Percentiles rank a stretch among this genome's conserved stretches.
Conservation (phyloP, 805 yeast species). For the Lachancea fermentati region DNA sequence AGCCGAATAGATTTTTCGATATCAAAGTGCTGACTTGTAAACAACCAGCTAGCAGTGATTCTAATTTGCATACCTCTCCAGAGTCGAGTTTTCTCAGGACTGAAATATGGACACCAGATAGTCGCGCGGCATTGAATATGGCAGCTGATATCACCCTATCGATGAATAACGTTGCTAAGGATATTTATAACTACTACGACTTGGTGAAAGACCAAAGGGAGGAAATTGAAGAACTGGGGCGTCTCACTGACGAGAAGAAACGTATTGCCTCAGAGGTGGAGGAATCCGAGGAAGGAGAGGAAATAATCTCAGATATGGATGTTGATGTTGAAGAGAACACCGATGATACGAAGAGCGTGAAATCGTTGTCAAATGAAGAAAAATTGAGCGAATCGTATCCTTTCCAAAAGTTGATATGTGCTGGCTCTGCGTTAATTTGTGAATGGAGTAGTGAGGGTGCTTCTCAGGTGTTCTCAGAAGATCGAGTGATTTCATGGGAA, state of each 20-base stretch:
- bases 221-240: slow-evolving; percentile 5
- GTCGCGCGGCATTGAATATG: slow-evolving; percentile 13
- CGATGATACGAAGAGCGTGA: background rate
- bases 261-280: background rate
- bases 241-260: background rate
- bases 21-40: slow-evolving; percentile 12
- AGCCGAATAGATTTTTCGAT: slow-evolving; percentile 17
- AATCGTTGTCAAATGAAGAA: background rate
- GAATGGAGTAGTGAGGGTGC: slow-evolving; percentile 55
- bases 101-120: slow-evolving; percentile 22
- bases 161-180: slow-evolving; percentile 16
- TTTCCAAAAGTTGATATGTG: slow-evolving; percentile 19
- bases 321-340: slow-evolving; percentile 1
- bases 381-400: background rate
- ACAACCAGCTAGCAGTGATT: slow-evolving; percentile 1
- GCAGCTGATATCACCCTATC: slow-evolving; percentile 16
- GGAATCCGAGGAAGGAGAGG: background rate
- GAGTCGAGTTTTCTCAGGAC: background rate
- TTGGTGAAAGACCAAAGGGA: slow-evolving; percentile 1
- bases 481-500: slow-evolving; percentile 53
- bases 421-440: slow-evolving; percentile 47
- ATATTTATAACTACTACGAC: slow-evolving; percentile 21
- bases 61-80: background rate
- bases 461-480: slow-evolving; percentile 48
- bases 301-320: slow-evolving; percentile 4